phyloP scores from a whole-genome alignment of 208 protist genomes.

The Kentomonas sorsogonicus region DNA sequence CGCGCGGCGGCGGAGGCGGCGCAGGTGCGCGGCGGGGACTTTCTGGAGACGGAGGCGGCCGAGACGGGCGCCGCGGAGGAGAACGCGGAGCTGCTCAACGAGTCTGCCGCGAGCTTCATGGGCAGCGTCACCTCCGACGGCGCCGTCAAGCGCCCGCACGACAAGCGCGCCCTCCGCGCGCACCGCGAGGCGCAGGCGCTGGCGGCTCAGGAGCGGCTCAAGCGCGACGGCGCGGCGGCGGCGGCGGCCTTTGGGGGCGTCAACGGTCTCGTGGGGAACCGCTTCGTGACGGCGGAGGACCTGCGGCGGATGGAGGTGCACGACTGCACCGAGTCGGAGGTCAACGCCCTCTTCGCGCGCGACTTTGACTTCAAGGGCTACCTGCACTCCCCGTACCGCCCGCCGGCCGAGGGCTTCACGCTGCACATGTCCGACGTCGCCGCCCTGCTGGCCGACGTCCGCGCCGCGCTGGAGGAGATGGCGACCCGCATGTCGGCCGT shows the following conservation, averaged over 20 bases:
- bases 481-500: constrained; percentile 63
- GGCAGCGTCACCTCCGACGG: neutral
- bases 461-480: constrained; percentile 58
- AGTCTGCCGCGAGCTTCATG: constrained; percentile 12
- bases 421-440: constrained; percentile 46
- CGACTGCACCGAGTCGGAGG: constrained; percentile 74
- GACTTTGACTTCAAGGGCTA: constrained; percentile 74
- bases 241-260: neutral
- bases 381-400: constrained; percentile 37
- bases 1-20: constrained; percentile 1
- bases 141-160: neutral
- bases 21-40: neutral
- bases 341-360: constrained; percentile 66
- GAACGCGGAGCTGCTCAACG: constrained; percentile 1
- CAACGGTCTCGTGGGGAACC: constrained; percentile 8
- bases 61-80: neutral
- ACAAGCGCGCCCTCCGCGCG: neutral
- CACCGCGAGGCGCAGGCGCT: neutral
- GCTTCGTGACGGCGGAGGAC: constrained; percentile 51
- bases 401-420: constrained; percentile 19
- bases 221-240: neutral
- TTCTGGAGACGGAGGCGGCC: neutral
- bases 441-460: constrained; percentile 70
- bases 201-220: neutral
- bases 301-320: constrained; percentile 48